Evolutionary conservation across 2,329 filamentous ascomycete species (phyloP).

Genomic region (Lachnum nothofagi): DNA sequence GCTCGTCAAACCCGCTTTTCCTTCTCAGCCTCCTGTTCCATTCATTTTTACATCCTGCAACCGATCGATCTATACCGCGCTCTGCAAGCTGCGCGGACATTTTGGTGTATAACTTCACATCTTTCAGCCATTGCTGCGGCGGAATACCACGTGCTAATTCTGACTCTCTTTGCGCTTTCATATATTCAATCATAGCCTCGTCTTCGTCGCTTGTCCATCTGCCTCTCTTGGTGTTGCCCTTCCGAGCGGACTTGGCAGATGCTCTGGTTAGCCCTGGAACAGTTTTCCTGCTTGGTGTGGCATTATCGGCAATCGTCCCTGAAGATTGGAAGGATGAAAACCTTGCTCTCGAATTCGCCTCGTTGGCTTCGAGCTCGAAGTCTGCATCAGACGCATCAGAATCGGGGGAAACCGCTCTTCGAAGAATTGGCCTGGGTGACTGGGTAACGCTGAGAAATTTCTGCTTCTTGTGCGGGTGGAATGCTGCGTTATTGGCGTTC

Average conservation of each 20-base stretch:
- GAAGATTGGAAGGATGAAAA: no score
- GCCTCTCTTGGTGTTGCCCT: neutral
- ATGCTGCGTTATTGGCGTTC: no score
- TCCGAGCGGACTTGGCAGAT: neutral
- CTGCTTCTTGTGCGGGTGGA: no score
- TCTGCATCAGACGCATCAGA: no score
- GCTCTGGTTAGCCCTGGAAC: neutral
- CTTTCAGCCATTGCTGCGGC: neutral
- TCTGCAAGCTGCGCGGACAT: neutral
- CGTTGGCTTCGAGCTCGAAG: no score
- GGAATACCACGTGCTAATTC: neutral
- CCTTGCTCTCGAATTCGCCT: no score
- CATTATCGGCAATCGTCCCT: no score
- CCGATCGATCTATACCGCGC: neutral
- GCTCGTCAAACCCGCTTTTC: constrained; percentile 4
- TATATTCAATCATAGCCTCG: neutral
- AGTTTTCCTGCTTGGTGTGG: neutral
- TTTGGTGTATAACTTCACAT: neutral
- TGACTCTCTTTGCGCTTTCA: neutral
- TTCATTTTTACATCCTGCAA: constrained; percentile 15
- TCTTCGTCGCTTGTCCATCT: neutral
- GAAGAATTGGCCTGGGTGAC: no score
- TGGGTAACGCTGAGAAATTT: no score
- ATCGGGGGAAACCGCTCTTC: no score
- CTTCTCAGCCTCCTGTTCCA: constrained; percentile 15